Evolutionary conservation across 495 filamentous ascomycete species (phyloP), one percentile per base, ranked within the genome.

Genomic region (Penicillium tannophilum): DNA sequence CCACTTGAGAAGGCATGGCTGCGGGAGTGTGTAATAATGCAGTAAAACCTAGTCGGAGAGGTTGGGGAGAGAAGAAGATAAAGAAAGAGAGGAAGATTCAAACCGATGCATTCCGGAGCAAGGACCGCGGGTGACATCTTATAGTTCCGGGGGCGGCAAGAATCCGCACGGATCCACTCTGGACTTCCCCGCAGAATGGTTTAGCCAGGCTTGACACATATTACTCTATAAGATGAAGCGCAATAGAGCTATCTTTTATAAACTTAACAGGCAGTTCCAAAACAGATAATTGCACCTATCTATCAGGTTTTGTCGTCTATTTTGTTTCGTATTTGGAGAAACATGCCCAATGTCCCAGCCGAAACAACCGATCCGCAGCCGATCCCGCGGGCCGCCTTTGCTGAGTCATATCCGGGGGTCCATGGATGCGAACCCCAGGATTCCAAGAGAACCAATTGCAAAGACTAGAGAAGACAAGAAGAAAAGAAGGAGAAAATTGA

Each of bases 1-100:
- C 69, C 49, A 75, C 63, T 67, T 79, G 76, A n/a, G 72, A 78
- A 71, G 76, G 70, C 77, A 80, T 80, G n/a, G 16, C 46, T 49
- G 26, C 7, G 4, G 4, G 11, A 23, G 2, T n/a, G n/a, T 26
- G 14, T 26, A 26, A 14, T 28, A 24, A 47, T 24, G 24, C 11
- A 47, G 10, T 24, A 3, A 11, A 26, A 12, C 26, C 24, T 20
- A 17, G 24, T 30, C 12, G 7, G 41, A 17, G 46, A 31, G 45
- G 33, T 9, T 48, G 46, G 9, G 12, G 33, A 33, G 16, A 19
- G 17, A 46, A 20, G 36, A 6, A 54, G 16, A 12, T n/a, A 31
- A 20, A 47, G 41, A 9, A 17, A 23, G 20, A 23, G 20, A 23
- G 24, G 53, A 17, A 44, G 44, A 36, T 1, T 28, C 12, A 23